Base-by-base conservation (phyloP, 2,329 filamentous ascomycete genomes). In the Colletotrichum liaoningense region DNA sequence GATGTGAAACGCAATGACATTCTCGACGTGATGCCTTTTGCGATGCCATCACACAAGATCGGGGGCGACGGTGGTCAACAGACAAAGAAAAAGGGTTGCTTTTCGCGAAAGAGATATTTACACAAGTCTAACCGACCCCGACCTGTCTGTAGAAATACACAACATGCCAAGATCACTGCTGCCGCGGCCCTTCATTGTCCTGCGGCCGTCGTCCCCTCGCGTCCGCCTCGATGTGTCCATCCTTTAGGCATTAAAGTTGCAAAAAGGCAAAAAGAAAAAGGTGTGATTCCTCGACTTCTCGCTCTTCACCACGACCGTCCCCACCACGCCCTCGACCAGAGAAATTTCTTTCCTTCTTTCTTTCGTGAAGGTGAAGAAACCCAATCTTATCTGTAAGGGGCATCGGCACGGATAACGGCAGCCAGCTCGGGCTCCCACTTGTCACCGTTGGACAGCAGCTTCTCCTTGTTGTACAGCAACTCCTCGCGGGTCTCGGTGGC, bases 371-470 rank as follows among this genome's bases (percentile, higher is more conserved):
- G 33, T 35, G 11, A 12, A 30, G 22, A 69, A 38, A 19, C 5
- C 58, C 33, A 12, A 1, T 72, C 77, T 84, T 92, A 96, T 89
- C 94, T 90, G 87, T 95, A 98, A 64, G 96, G 96, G 68, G 95
- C 92, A 88, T 99, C 97, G 74, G 97, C 97, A 81, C 95, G 93
- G 82, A 97, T 97, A 77, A 91, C 92, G 72, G 97, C 96, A 1
- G 96, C 96, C 80, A 99, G 88, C 86, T 99, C 97, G 8, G 97
- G 95, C 88, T 99, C 97, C 97, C 97, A 99, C 86, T 95, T 96
- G 87, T 97, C 95, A 80, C 95, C 94, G 81, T 97, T 97, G 77
- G 94, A 87, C 76, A 98, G 85, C 77, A 97, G 86, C 86, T 97
- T 97, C 88, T 97, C 93, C 90, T 98, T 98, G 88, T 98, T 98